Conservation (phyloP, 176 grass and related monocot genomes). For the Puya raimondii region DNA sequence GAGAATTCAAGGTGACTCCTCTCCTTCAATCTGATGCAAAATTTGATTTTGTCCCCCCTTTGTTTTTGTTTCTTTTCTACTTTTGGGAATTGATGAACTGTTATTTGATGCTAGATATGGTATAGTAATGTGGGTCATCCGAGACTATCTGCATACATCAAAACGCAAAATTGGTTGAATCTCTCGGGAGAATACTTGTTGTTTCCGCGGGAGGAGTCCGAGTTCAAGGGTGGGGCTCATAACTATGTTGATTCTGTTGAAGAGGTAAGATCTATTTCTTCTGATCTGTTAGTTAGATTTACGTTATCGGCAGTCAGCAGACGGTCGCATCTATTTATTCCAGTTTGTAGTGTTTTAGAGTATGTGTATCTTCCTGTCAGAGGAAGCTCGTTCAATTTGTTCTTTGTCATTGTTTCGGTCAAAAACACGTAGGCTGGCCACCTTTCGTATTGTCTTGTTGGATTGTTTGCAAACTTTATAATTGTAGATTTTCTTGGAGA, state of each 20-base stretch:
- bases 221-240: slow-evolving; percentile 63
- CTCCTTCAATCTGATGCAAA: slow-evolving; percentile 1
- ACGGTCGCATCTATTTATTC: background rate
- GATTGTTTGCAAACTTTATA: background rate
- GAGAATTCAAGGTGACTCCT: slow-evolving; percentile 54
- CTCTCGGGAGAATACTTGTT: slow-evolving; percentile 43
- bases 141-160: slow-evolving; percentile 52
- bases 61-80: slow-evolving; percentile 9
- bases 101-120: slow-evolving; percentile 49
- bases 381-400: background rate
- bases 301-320: background rate
- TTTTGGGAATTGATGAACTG: background rate
- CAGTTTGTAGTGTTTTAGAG: background rate
- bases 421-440: no score
- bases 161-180: slow-evolving; percentile 71
- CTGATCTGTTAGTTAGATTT: background rate
- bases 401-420: background rate
- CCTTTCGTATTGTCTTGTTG: background rate
- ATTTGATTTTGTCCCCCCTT: background rate
- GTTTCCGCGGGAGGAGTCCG: slow-evolving; percentile 53
- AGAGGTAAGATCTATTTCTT: slow-evolving; percentile 43
- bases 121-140: slow-evolving; percentile 70
- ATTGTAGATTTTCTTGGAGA: no score
- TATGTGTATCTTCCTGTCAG: background rate
- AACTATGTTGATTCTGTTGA: slow-evolving; percentile 75